Evolutionary conservation across 1,284 basidiomycete species (phyloP).

Genomic region (Tylopilus orsonianus): DNA sequence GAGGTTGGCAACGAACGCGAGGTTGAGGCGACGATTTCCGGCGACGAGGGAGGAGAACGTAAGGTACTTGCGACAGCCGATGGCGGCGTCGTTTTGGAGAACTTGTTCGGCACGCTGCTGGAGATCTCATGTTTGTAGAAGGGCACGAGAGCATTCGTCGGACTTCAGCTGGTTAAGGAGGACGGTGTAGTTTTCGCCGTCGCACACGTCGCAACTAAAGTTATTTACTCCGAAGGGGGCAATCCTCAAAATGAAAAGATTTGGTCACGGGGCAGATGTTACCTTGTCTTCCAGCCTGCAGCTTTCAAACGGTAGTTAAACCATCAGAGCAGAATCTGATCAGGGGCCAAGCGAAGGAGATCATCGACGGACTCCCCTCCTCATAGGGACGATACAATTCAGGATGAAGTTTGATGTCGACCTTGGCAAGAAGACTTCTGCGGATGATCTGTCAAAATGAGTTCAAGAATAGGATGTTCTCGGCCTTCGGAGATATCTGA

Average conservation of each 20-base stretch:
- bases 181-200: slow-evolving; percentile 97
- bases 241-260: slow-evolving; percentile 10
- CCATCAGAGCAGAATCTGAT: slow-evolving; percentile 96
- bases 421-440: slow-evolving; percentile 88
- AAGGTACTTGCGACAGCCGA: slow-evolving; percentile 95
- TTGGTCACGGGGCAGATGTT: slow-evolving; percentile 17
- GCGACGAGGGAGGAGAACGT: slow-evolving; percentile 88
- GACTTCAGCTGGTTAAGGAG: slow-evolving; percentile 95
- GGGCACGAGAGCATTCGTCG: slow-evolving; percentile 86
- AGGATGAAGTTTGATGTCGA: slow-evolving; percentile 97
- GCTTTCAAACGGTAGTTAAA: slow-evolving; percentile 99
- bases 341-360: slow-evolving; percentile 89
- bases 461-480: slow-evolving; percentile 96
- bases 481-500: slow-evolving; percentile 90
- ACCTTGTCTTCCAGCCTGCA: slow-evolving; percentile 88
- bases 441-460: slow-evolving; percentile 99
- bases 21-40: slow-evolving; percentile 97
- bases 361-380: slow-evolving; percentile 97
- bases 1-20: slow-evolving; percentile 98
- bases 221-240: slow-evolving; percentile 77
- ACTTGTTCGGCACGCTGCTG: slow-evolving; percentile 88
- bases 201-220: slow-evolving; percentile 93
- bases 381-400: slow-evolving; percentile 95
- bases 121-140: slow-evolving; percentile 84
- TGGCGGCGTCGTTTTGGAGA: slow-evolving; percentile 89